A percentile compares a stretch with the other conserved stretches of the same genome.
phyloP scores from a whole-genome alignment of 2,329 filamentous ascomycete species.

The Rhynchosporium secalis region DNA sequence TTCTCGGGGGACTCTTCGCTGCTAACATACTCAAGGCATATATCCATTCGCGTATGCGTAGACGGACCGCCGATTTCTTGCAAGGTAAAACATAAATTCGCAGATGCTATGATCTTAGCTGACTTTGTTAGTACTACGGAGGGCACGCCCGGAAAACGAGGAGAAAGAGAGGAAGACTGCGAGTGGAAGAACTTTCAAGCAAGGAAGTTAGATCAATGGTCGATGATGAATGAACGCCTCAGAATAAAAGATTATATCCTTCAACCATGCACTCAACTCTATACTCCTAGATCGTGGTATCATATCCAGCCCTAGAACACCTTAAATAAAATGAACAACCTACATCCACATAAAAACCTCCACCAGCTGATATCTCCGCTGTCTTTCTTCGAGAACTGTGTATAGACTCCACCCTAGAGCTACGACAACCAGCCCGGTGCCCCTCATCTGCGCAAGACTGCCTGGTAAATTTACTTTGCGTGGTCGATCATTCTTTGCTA shows the following conservation, averaged over 20 bases:
- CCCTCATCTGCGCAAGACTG: not conserved
- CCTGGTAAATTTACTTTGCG: constrained; percentile 10
- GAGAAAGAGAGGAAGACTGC: constrained; percentile 98
- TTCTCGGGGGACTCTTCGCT: constrained; percentile 11
- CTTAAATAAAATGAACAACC: not conserved
- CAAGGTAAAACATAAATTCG: constrained; percentile 65
- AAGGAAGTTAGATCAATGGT: constrained; percentile 33
- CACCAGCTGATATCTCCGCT: constrained; percentile 20
- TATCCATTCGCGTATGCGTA: constrained; percentile 97
- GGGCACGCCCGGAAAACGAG: constrained; percentile 91
- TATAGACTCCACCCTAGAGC: constrained; percentile 19
- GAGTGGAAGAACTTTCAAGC: constrained; percentile 85
- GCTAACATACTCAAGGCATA: constrained; percentile 62
- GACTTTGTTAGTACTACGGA: constrained; percentile 74
- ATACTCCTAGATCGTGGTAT: constrained; percentile 3
- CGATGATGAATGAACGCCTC: not conserved
- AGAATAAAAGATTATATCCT: constrained; percentile 5
- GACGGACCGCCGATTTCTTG: constrained; percentile 95
- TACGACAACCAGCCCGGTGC: not conserved
- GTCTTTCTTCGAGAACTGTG: constrained; percentile 21
- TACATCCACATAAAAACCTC: constrained; percentile 8
- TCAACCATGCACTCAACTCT: not conserved
- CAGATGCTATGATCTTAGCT: constrained; percentile 33
- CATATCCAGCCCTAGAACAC: not conserved
- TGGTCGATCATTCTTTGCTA: constrained; percentile 17